phyloP scores from a whole-genome alignment of 1,284 basidiomycete species.

The Cryptococcus sp. region DNA sequence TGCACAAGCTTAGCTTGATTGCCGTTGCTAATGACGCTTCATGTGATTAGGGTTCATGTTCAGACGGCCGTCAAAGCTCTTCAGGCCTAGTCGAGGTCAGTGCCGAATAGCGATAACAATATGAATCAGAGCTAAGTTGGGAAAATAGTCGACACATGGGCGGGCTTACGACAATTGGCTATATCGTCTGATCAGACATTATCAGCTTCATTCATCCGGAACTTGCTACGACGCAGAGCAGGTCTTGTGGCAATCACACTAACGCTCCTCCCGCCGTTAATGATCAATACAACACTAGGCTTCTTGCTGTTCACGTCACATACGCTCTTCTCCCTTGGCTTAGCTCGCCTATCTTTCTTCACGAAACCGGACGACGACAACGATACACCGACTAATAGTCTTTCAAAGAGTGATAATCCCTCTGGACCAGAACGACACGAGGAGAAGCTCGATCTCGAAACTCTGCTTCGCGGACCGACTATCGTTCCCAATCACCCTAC shows the following conservation, averaged over 20 bases:
- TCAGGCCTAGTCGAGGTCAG: constrained; percentile 48
- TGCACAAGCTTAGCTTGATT: not conserved
- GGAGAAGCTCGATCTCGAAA: constrained; percentile 47
- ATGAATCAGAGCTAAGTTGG: not conserved
- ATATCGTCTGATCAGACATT: constrained; percentile 48
- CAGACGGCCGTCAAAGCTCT: constrained; percentile 50
- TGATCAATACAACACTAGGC: constrained; percentile 50
- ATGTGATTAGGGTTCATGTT: constrained; percentile 45
- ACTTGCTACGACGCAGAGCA: constrained; percentile 35
- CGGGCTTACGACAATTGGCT: constrained; percentile 47
- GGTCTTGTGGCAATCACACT: constrained; percentile 31
- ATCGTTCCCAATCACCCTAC: constrained; percentile 49
- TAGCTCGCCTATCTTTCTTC: constrained; percentile 47
- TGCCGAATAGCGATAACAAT: not conserved
- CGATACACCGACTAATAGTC: not conserved
- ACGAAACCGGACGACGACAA: constrained; percentile 15
- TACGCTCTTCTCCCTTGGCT: constrained; percentile 44
- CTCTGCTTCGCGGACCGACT: constrained; percentile 40
- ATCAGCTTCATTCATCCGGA: constrained; percentile 46
- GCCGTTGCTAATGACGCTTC: not conserved
- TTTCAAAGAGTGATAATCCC: not conserved
- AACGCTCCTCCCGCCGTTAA: constrained; percentile 46
- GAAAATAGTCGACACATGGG: constrained; percentile 50
- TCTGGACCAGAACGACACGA: constrained; percentile 2
- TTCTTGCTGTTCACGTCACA: constrained; percentile 52